Evolutionary conservation across 2,329 filamentous ascomycete genomes (phyloP).

Genomic region (Chrysosporium keratinophilum): DNA sequence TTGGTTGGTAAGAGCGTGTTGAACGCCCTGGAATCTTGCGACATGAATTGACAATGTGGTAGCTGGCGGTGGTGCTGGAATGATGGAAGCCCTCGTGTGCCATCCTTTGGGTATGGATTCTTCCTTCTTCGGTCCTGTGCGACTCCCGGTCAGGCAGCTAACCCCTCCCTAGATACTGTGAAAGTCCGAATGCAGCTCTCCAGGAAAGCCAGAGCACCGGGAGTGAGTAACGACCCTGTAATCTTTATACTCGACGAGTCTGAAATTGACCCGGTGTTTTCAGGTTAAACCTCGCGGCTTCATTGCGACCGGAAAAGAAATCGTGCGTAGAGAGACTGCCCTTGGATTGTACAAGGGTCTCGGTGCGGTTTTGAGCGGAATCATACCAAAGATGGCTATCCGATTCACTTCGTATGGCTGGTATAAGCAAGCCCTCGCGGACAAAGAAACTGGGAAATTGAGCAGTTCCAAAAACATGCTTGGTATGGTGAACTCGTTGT

Average conservation of each 20-base stretch:
- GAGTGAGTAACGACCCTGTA: conserved; percentile 42
- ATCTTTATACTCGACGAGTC: neutral
- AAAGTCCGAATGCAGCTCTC: conserved; percentile 99
- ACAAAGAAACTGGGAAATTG: conserved; percentile 56
- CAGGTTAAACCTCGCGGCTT: conserved; percentile 73
- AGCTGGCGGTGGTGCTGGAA: conserved; percentile 94
- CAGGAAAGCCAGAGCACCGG: conserved; percentile 67
- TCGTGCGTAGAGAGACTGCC: conserved; percentile 80
- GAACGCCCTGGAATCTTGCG: conserved; percentile 14
- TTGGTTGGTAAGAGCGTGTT: conserved; percentile 60
- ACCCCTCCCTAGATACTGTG: conserved; percentile 63
- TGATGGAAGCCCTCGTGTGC: conserved; percentile 97
- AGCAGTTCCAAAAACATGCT: conserved; percentile 63
- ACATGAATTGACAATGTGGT: conserved; percentile 18
- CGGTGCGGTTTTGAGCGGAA: conserved; percentile 91
- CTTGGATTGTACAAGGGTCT: conserved; percentile 94
- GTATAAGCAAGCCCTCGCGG: conserved; percentile 76
- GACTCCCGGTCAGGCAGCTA: conserved; percentile 16
- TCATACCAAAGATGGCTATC: conserved; percentile 98
- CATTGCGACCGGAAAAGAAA: conserved; percentile 71
- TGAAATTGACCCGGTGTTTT: neutral
- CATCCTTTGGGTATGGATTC: conserved; percentile 70
- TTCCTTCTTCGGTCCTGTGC: neutral
- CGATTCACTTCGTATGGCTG: conserved; percentile 94
- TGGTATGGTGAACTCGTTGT: conserved; percentile 33